These are phyloP conservation scores for Moniliophthora roreri DNA, from an alignment of 1,284 basidiomycete species.

Conservation along the genomic window DNA sequence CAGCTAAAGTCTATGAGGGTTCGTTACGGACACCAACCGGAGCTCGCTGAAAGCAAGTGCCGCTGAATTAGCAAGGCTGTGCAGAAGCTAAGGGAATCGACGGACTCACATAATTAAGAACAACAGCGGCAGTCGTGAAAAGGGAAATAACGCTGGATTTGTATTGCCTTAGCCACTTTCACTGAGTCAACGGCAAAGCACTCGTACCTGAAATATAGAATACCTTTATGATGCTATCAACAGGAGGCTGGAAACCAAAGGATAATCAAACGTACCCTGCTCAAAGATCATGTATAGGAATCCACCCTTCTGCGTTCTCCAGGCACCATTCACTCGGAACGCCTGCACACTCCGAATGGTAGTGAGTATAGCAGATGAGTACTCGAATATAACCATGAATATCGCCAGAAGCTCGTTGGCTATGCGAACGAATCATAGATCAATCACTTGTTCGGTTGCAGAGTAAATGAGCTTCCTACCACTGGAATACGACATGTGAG, in stretches of 20 bases:
- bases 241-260: neutral
- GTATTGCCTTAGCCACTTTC: neutral
- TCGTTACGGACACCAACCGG: neutral
- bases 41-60: neutral
- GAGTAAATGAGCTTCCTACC: neutral
- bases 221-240: slow-evolving; percentile 12
- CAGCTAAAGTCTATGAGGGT: neutral
- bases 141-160: slow-evolving; percentile 24
- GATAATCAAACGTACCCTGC: slow-evolving; percentile 18
- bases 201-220: slow-evolving; percentile 27
- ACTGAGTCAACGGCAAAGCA: no score
- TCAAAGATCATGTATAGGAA: slow-evolving; percentile 13
- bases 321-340: slow-evolving; percentile 8
- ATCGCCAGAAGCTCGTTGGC: slow-evolving; percentile 26
- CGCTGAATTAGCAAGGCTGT: neutral
- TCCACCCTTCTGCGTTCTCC: slow-evolving; percentile 7
- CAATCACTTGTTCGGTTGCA: neutral
- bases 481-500: neutral
- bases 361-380: slow-evolving; percentile 23
- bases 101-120: slow-evolving; percentile 28
- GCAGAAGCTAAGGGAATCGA: no score
- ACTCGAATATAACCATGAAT: slow-evolving; percentile 29
- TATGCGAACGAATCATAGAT: neutral
- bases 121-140: slow-evolving; percentile 27
- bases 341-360: slow-evolving; percentile 22